Conservation (phyloP, 1,284 basidiomycete species). For the Marasmius fiardii region DNA sequence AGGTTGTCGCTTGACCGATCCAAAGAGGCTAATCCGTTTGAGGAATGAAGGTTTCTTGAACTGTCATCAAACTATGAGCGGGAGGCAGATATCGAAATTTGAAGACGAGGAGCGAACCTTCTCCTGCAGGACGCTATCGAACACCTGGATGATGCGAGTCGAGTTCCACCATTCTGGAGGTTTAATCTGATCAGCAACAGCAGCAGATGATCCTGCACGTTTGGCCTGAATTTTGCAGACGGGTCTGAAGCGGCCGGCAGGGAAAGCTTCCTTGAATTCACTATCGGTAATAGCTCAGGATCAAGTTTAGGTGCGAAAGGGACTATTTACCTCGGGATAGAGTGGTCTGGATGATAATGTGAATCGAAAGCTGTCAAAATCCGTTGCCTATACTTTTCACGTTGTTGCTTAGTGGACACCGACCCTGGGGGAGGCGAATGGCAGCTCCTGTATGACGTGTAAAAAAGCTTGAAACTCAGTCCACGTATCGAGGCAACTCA, state of each 20-base stretch:
- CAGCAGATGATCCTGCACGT: conserved; percentile 72
- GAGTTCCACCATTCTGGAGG: conserved; percentile 93
- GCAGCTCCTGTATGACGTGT: conserved; percentile 51
- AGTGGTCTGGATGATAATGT: conserved; percentile 81
- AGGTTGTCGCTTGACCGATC: conserved; percentile 66
- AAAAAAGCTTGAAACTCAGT: conserved; percentile 7
- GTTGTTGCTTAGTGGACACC: conserved; percentile 78
- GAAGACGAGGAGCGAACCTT: conserved; percentile 48
- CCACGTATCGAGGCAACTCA: conserved; percentile 23
- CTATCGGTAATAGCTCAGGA: conserved; percentile 31
- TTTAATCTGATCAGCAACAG: conserved; percentile 83
- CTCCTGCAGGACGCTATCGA: conserved; percentile 84
- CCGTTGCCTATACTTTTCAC: conserved; percentile 81
- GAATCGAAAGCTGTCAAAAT: conserved; percentile 79
- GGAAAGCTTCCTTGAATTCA: conserved; percentile 95
- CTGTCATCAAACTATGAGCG: conserved; percentile 33
- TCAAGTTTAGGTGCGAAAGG: not conserved
- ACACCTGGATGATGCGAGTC: conserved; percentile 83
- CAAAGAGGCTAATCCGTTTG: conserved; percentile 81
- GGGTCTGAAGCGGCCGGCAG: conserved; percentile 81
- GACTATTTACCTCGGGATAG: conserved; percentile 63
- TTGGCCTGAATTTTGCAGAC: conserved; percentile 84
- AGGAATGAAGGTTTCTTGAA: conserved; percentile 87
- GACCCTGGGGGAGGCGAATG: conserved; percentile 74
- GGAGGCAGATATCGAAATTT: conserved; percentile 18